Conservation (phyloP, 2,329 filamentous ascomycete species). For the Blastomyces gilchristii region DNA sequence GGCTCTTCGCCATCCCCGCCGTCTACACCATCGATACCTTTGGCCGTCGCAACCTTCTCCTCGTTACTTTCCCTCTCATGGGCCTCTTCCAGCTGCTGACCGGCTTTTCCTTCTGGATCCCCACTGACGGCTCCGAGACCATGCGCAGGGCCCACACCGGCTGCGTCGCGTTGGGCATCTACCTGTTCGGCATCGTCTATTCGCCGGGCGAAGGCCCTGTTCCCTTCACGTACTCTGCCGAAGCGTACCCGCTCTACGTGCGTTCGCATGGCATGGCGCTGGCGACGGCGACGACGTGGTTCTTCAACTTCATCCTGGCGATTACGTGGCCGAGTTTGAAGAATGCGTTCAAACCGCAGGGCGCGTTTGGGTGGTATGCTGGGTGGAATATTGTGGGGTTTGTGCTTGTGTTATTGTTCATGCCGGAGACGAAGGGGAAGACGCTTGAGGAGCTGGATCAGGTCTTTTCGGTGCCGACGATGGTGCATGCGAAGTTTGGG, state of each 20-base stretch:
- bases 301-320: slow-evolving; percentile 46
- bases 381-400: slow-evolving; percentile 36
- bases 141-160: slow-evolving; percentile 28
- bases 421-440: slow-evolving; percentile 34
- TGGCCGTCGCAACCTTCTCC: slow-evolving; percentile 53
- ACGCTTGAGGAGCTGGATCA: slow-evolving; percentile 42
- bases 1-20: slow-evolving; percentile 53
- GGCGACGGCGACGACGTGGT: slow-evolving; percentile 53
- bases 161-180: slow-evolving; percentile 36
- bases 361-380: slow-evolving; percentile 45
- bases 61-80: slow-evolving; percentile 58
- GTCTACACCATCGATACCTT: slow-evolving; percentile 60
- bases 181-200: slow-evolving; percentile 37
- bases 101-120: slow-evolving; percentile 45
- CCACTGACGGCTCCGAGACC: slow-evolving; percentile 19
- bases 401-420: slow-evolving; percentile 36
- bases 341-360: slow-evolving; percentile 40
- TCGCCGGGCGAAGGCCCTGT: slow-evolving; percentile 54
- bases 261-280: slow-evolving; percentile 53
- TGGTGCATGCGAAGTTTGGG: slow-evolving; percentile 33
- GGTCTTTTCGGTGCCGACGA: slow-evolving; percentile 45
- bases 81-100: slow-evolving; percentile 42
- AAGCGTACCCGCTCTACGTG: slow-evolving; percentile 56
- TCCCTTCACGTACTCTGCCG: slow-evolving; percentile 57
- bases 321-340: slow-evolving; percentile 46